Percentiles rank a stretch among this genome's conserved stretches.
Conservation (phyloP, 768 basidiomycete species). For the Mycena belliarum region DNA sequence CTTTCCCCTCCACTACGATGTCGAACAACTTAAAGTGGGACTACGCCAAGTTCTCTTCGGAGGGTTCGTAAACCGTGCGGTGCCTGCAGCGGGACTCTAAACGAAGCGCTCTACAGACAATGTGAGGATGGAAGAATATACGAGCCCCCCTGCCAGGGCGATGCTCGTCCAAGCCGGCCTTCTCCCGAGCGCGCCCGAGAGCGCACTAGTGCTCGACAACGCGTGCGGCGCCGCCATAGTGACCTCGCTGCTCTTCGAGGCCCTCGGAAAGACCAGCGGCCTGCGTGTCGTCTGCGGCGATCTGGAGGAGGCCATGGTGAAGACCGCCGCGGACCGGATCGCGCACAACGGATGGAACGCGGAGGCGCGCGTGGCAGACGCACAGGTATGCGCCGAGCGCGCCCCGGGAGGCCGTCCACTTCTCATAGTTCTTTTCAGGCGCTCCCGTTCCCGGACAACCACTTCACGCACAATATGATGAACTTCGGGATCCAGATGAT, state of each 20-base stretch:
- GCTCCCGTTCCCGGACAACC: constrained; percentile 5
- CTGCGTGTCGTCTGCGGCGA: constrained; percentile 8
- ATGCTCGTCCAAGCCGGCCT: constrained; percentile 8
- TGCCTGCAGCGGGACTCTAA: no score
- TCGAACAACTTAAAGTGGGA: no score
- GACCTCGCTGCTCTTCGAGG: constrained; percentile 1
- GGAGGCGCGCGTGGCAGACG: constrained; percentile 7
- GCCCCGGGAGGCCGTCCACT: no score
- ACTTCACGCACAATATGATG: constrained; percentile 17
- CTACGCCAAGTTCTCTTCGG: no score
- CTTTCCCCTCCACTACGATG: no score
- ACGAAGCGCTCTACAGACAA: no score
- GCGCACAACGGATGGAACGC: constrained; percentile 11
- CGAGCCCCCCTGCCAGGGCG: background rate
- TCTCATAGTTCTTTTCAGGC: background rate
- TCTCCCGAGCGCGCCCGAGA: constrained; percentile 5
- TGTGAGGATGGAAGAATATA: constrained; percentile 15
- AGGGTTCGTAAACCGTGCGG: no score
- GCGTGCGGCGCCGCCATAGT: constrained; percentile 10
- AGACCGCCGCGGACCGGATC: constrained; percentile 1
- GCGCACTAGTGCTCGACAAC: constrained; percentile 13
- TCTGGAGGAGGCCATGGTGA: constrained; percentile 6
- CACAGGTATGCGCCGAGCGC: constrained; percentile 3
- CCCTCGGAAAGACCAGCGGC: background rate
- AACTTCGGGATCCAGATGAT: constrained; percentile 14